Percentiles rank a stretch among this genome's conserved stretches.
Evolutionary conservation across 2,329 filamentous ascomycete species (phyloP).

Genomic region (Dactylonectria macrodidyma): DNA sequence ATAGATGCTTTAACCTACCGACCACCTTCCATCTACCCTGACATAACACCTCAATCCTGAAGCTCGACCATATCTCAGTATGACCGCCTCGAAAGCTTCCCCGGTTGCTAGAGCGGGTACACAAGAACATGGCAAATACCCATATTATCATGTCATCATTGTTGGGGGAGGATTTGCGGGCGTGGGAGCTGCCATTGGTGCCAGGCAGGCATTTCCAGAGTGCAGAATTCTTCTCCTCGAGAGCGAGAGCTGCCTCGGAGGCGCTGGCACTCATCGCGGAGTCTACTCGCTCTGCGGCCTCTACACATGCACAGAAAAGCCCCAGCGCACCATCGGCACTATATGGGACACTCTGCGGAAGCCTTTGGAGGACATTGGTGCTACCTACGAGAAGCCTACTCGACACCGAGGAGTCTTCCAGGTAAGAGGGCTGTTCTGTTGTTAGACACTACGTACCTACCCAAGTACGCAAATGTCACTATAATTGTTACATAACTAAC

Average conservation of each 20-base stretch:
- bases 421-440: not conserved
- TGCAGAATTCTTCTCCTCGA: not conserved
- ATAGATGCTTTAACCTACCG: too few species aligned
- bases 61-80: too few species aligned
- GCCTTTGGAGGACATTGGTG: not conserved
- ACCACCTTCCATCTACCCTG: too few species aligned
- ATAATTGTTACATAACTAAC: not conserved
- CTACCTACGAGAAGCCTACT: not conserved
- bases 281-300: not conserved
- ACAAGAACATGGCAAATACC: too few species aligned
- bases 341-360: not conserved
- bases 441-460: too few species aligned
- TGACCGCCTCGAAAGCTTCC: too few species aligned
- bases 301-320: not conserved
- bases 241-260: not conserved
- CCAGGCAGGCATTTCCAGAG: not conserved
- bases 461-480: too few species aligned
- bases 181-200: not conserved
- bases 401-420: constrained; percentile 1
- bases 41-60: too few species aligned
- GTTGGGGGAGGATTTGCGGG: not conserved
- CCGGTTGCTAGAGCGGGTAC: too few species aligned
- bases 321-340: not conserved
- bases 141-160: not conserved
- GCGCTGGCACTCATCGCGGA: not conserved